These are phyloP conservation scores for Alternaria viburni DNA, from an alignment of 2,329 filamentous ascomycete genomes.

Conservation along the genomic window DNA sequence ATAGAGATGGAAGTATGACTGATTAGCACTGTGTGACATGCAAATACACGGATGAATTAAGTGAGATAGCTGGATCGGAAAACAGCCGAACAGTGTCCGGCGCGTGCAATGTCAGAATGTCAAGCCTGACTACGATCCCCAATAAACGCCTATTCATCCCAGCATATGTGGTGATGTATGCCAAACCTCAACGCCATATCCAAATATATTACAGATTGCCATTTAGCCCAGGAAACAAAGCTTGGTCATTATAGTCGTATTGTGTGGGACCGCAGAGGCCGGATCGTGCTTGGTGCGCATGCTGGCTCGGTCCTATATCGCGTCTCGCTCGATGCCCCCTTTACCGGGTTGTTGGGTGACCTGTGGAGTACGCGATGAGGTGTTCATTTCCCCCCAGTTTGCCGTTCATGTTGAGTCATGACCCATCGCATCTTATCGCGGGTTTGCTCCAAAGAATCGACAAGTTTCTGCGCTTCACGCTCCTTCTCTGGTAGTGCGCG, in stretches of 20 bases:
- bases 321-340: not conserved
- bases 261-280: not conserved
- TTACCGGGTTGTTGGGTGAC: not conserved
- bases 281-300: not conserved
- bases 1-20: not conserved
- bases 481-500: conserved; percentile 62
- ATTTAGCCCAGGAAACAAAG: conserved; percentile 20
- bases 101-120: not conserved
- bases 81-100: not conserved
- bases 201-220: conserved; percentile 33
- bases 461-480: conserved; percentile 64
- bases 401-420: conserved; percentile 51
- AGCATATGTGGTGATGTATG: conserved; percentile 6
- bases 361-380: not conserved
- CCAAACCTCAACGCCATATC: conserved; percentile 19
- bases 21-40: not conserved
- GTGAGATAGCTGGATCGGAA: not conserved
- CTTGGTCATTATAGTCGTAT: conserved; percentile 28
- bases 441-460: conserved; percentile 66
- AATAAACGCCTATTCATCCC: conserved; percentile 1
- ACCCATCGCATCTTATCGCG: conserved; percentile 76
- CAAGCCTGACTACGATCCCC: not conserved
- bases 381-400: conserved; percentile 12
- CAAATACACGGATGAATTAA: not conserved
- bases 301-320: not conserved